Conservation (phyloP, 1,284 basidiomycete species). For the Ceratobasidium theobromae region DNA sequence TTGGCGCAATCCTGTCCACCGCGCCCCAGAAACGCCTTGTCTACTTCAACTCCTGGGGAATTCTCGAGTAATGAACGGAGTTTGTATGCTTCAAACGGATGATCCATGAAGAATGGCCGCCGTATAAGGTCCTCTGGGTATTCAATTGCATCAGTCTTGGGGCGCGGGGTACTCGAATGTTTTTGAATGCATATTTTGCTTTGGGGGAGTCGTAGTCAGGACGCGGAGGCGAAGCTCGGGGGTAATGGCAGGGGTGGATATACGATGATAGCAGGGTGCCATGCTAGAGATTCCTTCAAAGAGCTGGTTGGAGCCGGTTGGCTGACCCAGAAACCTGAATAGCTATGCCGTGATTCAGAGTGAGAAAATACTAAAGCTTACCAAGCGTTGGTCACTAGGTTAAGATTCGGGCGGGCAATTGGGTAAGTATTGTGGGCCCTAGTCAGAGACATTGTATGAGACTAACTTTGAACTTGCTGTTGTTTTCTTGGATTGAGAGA, state of each 20-base stretch:
- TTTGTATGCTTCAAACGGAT: conserved; percentile 93
- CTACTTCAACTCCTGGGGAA: conserved; percentile 43
- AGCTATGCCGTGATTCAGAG: too few species aligned
- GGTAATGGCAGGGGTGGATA: conserved; percentile 87
- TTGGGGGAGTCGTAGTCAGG: conserved; percentile 39
- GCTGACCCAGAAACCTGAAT: conserved; percentile 87
- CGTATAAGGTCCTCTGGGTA: conserved; percentile 88
- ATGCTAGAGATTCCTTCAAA: conserved; percentile 71
- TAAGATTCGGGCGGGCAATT: too few species aligned
- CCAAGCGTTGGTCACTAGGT: too few species aligned
- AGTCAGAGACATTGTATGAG: too few species aligned
- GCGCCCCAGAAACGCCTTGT: conserved; percentile 56
- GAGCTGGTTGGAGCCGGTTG: conserved; percentile 72
- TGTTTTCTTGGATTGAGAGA: too few species aligned
- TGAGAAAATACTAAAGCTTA: too few species aligned
- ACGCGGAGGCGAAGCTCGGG: conserved; percentile 64
- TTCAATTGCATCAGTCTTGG: conserved; percentile 63
- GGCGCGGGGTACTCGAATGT: conserved; percentile 52
- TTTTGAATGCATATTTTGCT: conserved; percentile 38
- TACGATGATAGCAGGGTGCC: conserved; percentile 84
- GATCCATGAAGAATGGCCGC: conserved; percentile 91
- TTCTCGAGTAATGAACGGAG: conserved; percentile 76
- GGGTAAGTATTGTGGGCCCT: too few species aligned
- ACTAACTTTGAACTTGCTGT: too few species aligned
- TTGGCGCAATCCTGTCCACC: conserved; percentile 79